Conservation (phyloP, 1,284 basidiomycete species). For the Cystobasidium slooffiae region DNA sequence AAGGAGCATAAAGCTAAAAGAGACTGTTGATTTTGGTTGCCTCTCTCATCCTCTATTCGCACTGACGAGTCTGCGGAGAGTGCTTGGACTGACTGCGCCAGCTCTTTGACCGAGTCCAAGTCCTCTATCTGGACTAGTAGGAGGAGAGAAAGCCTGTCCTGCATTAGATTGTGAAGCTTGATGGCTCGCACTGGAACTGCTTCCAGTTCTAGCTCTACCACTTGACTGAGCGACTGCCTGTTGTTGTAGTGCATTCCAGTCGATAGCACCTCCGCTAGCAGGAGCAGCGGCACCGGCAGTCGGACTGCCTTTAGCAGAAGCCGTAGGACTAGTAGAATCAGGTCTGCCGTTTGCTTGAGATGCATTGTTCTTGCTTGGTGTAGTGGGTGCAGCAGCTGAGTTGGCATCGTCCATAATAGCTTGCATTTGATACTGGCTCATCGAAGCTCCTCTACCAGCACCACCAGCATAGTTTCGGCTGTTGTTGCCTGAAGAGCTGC, state of each 20-base stretch:
- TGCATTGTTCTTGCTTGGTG: constrained; percentile 1
- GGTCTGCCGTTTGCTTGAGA: constrained; percentile 18
- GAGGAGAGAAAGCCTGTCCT: constrained; percentile 26
- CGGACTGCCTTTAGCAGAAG: constrained; percentile 15
- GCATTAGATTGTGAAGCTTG: not conserved
- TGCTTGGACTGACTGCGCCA: constrained; percentile 40
- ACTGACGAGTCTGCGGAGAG: constrained; percentile 20
- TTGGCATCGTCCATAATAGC: constrained; percentile 44
- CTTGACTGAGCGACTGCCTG: constrained; percentile 22
- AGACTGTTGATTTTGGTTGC: not conserved
- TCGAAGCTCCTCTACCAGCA: constrained; percentile 16
- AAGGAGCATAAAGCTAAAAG: no score
- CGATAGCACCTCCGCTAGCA: constrained; percentile 34
- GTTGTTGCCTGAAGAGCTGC: constrained; percentile 10
- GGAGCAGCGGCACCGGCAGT: not conserved
- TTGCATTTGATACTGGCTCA: constrained; percentile 46
- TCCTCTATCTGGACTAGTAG: constrained; percentile 32
- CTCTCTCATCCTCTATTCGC: not conserved
- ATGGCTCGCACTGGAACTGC: not conserved
- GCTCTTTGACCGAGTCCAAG: constrained; percentile 27
- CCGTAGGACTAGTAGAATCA: not conserved
- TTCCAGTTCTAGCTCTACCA: constrained; percentile 15
- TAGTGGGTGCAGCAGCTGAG: not conserved
- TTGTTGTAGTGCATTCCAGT: constrained; percentile 33
- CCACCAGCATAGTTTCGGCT: not conserved